Percentiles rank a stretch among this genome's conserved stretches.
Conservation (phyloP, 2,329 filamentous ascomycete genomes). For the Colletotrichum orchidophilum region DNA sequence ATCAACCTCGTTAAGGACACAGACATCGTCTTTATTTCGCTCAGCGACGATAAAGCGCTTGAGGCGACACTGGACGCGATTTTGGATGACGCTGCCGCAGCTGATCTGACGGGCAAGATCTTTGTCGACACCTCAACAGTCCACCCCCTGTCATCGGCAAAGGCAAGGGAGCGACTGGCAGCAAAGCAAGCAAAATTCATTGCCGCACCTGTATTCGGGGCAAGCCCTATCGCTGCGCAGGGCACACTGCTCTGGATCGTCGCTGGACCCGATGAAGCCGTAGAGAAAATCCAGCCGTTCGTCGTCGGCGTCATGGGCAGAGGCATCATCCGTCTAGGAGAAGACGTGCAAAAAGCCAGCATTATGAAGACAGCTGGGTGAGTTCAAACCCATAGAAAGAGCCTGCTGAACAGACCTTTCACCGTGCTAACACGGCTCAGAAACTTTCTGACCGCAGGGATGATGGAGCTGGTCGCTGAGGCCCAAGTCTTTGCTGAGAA, state of each 20-base stretch:
- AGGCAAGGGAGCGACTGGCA: slow-evolving; percentile 40
- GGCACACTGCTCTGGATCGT: slow-evolving; percentile 57
- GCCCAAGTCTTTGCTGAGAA: slow-evolving; percentile 59
- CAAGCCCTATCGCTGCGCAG: slow-evolving; percentile 56
- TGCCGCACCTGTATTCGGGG: slow-evolving; percentile 60
- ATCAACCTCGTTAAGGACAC: slow-evolving; percentile 41
- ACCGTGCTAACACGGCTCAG: slow-evolving; percentile 34
- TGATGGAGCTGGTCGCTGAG: slow-evolving; percentile 60
- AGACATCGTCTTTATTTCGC: slow-evolving; percentile 50
- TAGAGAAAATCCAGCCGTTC: slow-evolving; percentile 48
- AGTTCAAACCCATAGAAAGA: too few species aligned
- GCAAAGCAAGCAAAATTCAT: slow-evolving; percentile 48
- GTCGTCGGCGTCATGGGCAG: slow-evolving; percentile 53
- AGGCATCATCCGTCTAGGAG: slow-evolving; percentile 52
- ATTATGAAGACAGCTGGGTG: slow-evolving; percentile 59
- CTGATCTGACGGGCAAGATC: slow-evolving; percentile 47
- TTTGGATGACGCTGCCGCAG: slow-evolving; percentile 26
- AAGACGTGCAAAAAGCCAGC: slow-evolving; percentile 52
- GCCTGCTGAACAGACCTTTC: too few species aligned
- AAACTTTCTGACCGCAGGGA: slow-evolving; percentile 58
- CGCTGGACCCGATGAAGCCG: slow-evolving; percentile 49
- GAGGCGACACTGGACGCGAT: slow-evolving; percentile 45
- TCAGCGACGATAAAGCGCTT: slow-evolving; percentile 54
- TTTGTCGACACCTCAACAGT: slow-evolving; percentile 61
- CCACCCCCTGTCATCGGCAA: slow-evolving; percentile 52